These are phyloP conservation scores for Russula vinacea DNA, from an alignment of 768 basidiomycete genomes.

Conservation along the genomic window DNA sequence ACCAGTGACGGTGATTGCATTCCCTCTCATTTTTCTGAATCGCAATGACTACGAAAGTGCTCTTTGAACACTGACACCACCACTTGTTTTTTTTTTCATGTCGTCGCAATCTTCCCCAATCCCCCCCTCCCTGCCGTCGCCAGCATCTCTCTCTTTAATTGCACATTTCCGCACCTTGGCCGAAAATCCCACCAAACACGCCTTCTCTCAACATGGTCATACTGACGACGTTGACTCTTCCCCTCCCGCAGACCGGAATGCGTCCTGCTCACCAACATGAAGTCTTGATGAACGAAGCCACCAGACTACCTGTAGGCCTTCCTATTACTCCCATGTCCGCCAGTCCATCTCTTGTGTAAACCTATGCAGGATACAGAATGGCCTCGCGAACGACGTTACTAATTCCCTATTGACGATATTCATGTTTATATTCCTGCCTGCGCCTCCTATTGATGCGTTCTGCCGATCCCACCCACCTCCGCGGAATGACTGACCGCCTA, in stretches of 20 bases:
- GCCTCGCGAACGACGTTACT: too few species aligned
- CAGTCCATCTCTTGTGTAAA: too few species aligned
- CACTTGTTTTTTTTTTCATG: neutral
- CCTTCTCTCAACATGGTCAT: neutral
- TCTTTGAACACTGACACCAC: neutral
- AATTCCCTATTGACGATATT: too few species aligned
- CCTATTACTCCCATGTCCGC: too few species aligned
- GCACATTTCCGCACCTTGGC: too few species aligned
- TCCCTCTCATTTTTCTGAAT: neutral
- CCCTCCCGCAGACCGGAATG: neutral
- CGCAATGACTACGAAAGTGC: neutral
- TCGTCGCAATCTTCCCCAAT: too few species aligned
- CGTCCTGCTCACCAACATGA: neutral
- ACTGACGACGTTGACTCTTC: neutral
- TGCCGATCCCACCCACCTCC: neutral
- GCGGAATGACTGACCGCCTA: neutral
- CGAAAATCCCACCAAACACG: too few species aligned
- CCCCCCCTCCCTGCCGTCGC: too few species aligned
- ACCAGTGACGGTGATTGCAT: neutral
- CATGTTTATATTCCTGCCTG: too few species aligned
- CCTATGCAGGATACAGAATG: too few species aligned
- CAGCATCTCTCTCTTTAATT: neutral
- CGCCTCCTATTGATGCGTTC: conserved; percentile 2
- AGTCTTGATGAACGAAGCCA: neutral
- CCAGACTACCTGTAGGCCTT: neutral